Conservation (phyloP, 2,329 filamentous ascomycete genomes). For the Aspergillus neoniger region DNA sequence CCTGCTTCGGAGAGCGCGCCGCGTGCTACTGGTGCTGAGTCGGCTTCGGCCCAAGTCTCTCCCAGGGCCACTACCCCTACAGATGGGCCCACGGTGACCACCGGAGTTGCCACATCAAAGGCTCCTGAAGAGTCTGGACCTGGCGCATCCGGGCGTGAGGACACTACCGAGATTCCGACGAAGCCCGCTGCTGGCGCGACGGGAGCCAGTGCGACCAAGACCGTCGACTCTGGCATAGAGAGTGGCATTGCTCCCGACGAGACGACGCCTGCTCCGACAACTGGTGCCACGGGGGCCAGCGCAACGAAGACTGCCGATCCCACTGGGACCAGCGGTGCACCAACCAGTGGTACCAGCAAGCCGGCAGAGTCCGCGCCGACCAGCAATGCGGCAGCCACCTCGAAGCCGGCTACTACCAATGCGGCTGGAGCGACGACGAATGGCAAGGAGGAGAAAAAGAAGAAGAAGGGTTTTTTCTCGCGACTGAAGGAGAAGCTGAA, state of each 20-base stretch:
- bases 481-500: conserved; percentile 58
- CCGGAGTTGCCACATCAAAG: conserved; percentile 24
- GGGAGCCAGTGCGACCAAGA: conserved; percentile 20
- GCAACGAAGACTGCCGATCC: conserved; percentile 21
- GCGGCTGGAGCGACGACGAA: conserved; percentile 1
- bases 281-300: conserved; percentile 14
- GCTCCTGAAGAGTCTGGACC: conserved; percentile 24
- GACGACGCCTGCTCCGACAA: not conserved
- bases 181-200: conserved; percentile 8
- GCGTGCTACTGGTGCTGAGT: conserved; percentile 20
- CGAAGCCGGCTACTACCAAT: conserved; percentile 10
- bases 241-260: not conserved
- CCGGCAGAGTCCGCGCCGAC: not conserved
- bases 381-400: not conserved
- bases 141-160: not conserved
- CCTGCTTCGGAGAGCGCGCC: conserved; percentile 43
- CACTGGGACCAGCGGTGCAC: not conserved
- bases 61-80: conserved; percentile 18
- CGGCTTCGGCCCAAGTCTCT: conserved; percentile 23
- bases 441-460: conserved; percentile 55
- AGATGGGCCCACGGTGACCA: conserved; percentile 12
- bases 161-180: not conserved
- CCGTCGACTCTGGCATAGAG: conserved; percentile 10
- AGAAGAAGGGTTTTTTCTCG: conserved; percentile 64
- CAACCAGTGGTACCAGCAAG: not conserved